Base-by-base conservation (phyloP, 176 grass and related monocot species). In the Oryza nivara region DNA sequence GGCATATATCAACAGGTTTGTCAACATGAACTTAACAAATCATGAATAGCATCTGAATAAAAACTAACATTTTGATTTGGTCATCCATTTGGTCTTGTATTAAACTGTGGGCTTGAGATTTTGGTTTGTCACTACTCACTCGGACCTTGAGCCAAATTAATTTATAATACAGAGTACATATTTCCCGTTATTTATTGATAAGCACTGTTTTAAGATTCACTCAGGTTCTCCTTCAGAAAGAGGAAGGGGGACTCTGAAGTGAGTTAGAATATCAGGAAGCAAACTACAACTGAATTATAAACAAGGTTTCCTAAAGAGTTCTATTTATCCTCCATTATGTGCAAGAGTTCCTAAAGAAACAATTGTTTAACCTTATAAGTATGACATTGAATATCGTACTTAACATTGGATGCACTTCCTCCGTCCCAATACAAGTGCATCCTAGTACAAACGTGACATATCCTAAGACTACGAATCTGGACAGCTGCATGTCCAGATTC, bases 171-270 rank as follows among this genome's bases (percentile, higher is more conserved):
- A 43, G 41, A 58, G 43, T 20, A 60, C 2, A 81, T 22, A 43
- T 20, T 20, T 72, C 0, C 14, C 35, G 14, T 58, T 20, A 72
- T 61, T 46, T 61, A 28, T 45, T 30, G 12, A 61, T 72, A 45
- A 82, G n/a, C 61, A 46, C 54, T 38, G 43, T 73, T 43, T 46
- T 20, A 64, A 82, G 10, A 82, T 44, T 72, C 43, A 38, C 38
- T 45, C 43, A 23, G 32, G 9, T 64, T 73, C 41, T 77, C 36
- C 61, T 60, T 43, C 5, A 45, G 61, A 15, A 5, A 9, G 23
- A 11, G 52, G 43, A 32, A 16, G 52, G 70, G 49, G 9, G 43
- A 10, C 43, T 7, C 43, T 44, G 43, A 10, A 44, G 43, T 44
- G 43, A 44, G 43, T 44, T 44, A 44, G 43, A 44, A 44, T 9